Evolutionary conservation across 2,329 filamentous ascomycete genomes (phyloP).

Genomic region (Hymenoscyphus occultus): DNA sequence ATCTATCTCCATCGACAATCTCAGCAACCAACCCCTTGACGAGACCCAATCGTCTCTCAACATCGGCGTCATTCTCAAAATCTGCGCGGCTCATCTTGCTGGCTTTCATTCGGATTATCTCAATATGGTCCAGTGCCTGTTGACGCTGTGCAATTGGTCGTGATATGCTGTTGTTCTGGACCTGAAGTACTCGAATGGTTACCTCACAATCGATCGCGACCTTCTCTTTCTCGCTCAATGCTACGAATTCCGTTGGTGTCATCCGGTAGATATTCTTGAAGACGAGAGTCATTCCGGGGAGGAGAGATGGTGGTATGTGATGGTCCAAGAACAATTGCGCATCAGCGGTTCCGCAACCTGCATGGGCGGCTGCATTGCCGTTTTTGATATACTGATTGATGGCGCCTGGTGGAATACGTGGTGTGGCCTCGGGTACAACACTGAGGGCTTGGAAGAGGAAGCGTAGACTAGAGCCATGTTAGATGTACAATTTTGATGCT

Average conservation of each 20-base stretch:
- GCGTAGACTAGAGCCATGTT: not conserved
- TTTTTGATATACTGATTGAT: not conserved
- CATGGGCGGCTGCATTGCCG: not conserved
- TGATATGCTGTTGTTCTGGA: conserved; percentile 43
- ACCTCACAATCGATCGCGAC: not conserved
- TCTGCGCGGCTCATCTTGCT: no score
- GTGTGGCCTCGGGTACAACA: not conserved
- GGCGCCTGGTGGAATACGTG: not conserved
- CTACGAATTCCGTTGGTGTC: not conserved
- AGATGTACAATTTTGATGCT: not conserved
- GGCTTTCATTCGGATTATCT: conserved; percentile 37
- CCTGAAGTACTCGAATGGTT: not conserved
- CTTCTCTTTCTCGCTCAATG: not conserved
- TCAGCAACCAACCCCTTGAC: no score
- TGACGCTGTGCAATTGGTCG: conserved; percentile 47
- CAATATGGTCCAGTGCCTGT: conserved; percentile 48
- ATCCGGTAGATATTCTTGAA: not conserved
- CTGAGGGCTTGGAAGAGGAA: not conserved
- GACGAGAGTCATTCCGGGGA: not conserved
- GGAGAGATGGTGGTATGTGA: not conserved
- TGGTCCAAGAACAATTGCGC: not conserved
- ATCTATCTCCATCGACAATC: no score
- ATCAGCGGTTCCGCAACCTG: not conserved
- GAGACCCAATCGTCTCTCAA: no score
- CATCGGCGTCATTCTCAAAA: no score